phyloP scores from a whole-genome alignment of 495 filamentous ascomycete species.

The Lasiosphaeria miniovina region DNA sequence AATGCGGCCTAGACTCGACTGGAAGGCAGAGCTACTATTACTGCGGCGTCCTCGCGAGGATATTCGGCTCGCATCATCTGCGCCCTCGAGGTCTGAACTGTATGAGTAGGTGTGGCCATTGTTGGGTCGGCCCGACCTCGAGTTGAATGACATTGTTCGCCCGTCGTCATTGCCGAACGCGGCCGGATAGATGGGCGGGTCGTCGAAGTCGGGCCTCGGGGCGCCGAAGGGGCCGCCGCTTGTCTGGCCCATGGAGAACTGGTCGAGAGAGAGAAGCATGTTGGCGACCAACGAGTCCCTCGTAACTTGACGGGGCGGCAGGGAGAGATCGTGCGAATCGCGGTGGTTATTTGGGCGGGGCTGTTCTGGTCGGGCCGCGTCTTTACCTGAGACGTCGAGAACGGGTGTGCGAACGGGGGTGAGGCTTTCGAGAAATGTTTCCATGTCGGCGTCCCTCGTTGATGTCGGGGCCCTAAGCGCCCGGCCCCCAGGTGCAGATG shows the following conservation, averaged over 20 bases:
- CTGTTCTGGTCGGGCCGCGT: constrained; percentile 32
- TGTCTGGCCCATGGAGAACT: constrained; percentile 59
- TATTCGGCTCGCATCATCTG: constrained; percentile 60
- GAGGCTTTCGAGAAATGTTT: constrained; percentile 33
- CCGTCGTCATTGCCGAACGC: constrained; percentile 28
- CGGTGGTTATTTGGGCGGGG: constrained; percentile 34
- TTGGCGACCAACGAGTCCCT: constrained; percentile 89
- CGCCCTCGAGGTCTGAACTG: constrained; percentile 64
- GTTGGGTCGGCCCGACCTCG: constrained; percentile 43
- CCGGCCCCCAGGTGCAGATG: constrained; percentile 16
- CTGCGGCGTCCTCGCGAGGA: constrained; percentile 71
- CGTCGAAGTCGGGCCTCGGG: constrained; percentile 26
- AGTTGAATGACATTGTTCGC: constrained; percentile 34
- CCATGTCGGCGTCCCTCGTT: constrained; percentile 29
- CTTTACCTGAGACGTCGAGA: constrained; percentile 19
- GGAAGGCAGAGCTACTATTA: constrained; percentile 76
- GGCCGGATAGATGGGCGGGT: constrained; percentile 25
- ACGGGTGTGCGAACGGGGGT: constrained; percentile 30
- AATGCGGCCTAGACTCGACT: constrained; percentile 57
- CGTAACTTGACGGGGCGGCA: constrained; percentile 69
- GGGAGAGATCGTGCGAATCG: constrained; percentile 85
- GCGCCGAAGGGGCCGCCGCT: constrained; percentile 22
- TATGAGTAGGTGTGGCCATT: constrained; percentile 63
- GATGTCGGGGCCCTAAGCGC: constrained; percentile 25
- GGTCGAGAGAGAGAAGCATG: constrained; percentile 86